Evolutionary conservation across 139 green algal species (phyloP), one percentile per base, ranked within the genome.

Genomic region (Micractinium sp.): DNA sequence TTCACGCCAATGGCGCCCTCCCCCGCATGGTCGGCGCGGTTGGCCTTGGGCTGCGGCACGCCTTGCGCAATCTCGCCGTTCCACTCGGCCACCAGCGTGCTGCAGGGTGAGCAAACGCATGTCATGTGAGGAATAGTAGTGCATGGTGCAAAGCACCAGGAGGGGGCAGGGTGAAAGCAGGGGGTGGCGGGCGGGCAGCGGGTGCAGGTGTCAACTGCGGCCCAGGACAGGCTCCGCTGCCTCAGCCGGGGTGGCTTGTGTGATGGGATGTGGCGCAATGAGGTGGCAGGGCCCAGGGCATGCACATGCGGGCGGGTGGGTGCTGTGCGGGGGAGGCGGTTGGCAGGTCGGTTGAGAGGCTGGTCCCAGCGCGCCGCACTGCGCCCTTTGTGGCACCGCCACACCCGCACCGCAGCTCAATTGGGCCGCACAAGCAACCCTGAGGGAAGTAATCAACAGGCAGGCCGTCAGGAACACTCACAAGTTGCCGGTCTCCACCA

Each of bases 401-500:
- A 56, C 47, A 56, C 47, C 47, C 47, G 9, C 7, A 5, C 47
- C 47, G 47, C 47, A 16, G 47, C 47, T 56, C 63, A 25, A n/a
- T 73, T 73, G 7, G 20, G 14, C 63, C 63, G 22, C 63, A 73
- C 63, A 73, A 73, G 63, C 63, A 25, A 73, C 63, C 14, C 63
- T 25, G 22, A 73, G 47, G 9, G 5, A 5, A 9, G 9, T 9
- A 56, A 5, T 9, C 47, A 56, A 56, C 47, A 56, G 47, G 7
- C 47, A 5, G 47, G 47, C 47, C 7, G 47, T 56, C 47, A 56
- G 47, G 47, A 4, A 41, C 20, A 80, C 94, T 92, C 73, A 97
- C 95, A 87, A 90, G 86, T 97, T 89, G 33, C 92, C 87, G 2
- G 92, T 96, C 41, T 89, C 67, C 31, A 95, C 66, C 93, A 97